phyloP scores from a whole-genome alignment of 2,329 filamentous ascomycete genomes.

The Drechslerella coelobrocha region DNA sequence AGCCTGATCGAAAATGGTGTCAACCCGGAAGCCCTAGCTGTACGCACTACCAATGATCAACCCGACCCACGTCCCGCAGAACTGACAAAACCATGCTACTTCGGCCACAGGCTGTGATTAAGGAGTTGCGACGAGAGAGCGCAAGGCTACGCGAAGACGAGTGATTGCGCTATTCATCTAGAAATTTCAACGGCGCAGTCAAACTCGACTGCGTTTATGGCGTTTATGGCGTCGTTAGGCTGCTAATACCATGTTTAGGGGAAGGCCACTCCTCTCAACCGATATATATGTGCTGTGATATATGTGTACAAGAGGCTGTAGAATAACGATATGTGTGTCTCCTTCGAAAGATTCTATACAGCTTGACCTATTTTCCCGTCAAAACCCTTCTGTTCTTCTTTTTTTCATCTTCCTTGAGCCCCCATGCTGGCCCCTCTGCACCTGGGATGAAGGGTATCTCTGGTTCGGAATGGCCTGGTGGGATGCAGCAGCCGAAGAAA shows the following conservation, averaged over 20 bases:
- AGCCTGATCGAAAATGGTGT: slow-evolving; percentile 97
- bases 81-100: not conserved
- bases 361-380: not conserved
- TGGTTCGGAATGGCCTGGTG: slow-evolving; percentile 18
- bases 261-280: no score
- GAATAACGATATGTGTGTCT: no score
- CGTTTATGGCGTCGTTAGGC: not conserved
- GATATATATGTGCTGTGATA: no score
- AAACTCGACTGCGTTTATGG: not conserved
- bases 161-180: not conserved
- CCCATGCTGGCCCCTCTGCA: slow-evolving; percentile 53
- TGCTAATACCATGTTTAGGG: no score
- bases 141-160: slow-evolving; percentile 56
- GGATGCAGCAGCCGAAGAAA: slow-evolving; percentile 3
- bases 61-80: no score
- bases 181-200: not conserved
- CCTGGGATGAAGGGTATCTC: slow-evolving; percentile 33
- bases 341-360: no score
- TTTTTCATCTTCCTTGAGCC: slow-evolving; percentile 55
- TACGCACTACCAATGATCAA: no score
- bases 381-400: slow-evolving; percentile 42
- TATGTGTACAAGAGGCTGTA: no score
- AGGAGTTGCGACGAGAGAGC: slow-evolving; percentile 67
- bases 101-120: slow-evolving; percentile 64
- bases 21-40: slow-evolving; percentile 91